Evolutionary conservation across 2,329 filamentous ascomycete genomes (phyloP), one percentile per base, ranked within the genome.

Genomic region (Diaporthe citri): DNA sequence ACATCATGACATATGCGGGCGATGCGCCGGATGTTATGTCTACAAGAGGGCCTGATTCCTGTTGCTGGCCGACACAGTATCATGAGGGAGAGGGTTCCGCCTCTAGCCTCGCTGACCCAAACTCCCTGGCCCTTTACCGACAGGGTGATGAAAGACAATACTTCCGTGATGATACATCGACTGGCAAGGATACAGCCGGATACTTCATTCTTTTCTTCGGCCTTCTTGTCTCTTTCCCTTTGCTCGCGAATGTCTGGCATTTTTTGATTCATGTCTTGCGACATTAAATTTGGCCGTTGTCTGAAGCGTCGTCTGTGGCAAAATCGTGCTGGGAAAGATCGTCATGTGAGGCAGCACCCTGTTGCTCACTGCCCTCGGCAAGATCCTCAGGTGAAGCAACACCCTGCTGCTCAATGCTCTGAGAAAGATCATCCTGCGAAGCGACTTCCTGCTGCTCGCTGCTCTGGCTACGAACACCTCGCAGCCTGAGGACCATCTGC

Each of bases 81-180:
- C 6, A 13, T 22, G 31, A 4, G n/a, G 8, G 4, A 13, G 4
- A 13, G 22, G 12, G n/a, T 13, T 7, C 34, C 34, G 34, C 10
- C 34, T 25, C 36, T 28, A 9, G 5, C n/a, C n/a, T 62, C 59
- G 20, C 39, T 55, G n/a, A 12, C 48, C 17, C 17, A 22, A 31
- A 31, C 5, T 36, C 13, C 9, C 31, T 67, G n/a, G n/a, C 64
- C n/a, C 13, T 25, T 12, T 17, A 17, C 15, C 4, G 15, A 31
- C n/a, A 55, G 34, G n/a, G 36, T 34, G 8, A 31, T 8, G 12
- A 28, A 31, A 69, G n/a, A 55, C n/a, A 15, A 25, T 55, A 7
- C n/a, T 51, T 25, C 34, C n/a, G 22, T 55, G 34, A 15, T 69
- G n/a, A 28, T 55, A 69, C 46, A 69, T 22, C 48, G 17, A 69